phyloP scores from a whole-genome alignment of 2,329 filamentous ascomycete species.

The Clonostachys sp. region DNA sequence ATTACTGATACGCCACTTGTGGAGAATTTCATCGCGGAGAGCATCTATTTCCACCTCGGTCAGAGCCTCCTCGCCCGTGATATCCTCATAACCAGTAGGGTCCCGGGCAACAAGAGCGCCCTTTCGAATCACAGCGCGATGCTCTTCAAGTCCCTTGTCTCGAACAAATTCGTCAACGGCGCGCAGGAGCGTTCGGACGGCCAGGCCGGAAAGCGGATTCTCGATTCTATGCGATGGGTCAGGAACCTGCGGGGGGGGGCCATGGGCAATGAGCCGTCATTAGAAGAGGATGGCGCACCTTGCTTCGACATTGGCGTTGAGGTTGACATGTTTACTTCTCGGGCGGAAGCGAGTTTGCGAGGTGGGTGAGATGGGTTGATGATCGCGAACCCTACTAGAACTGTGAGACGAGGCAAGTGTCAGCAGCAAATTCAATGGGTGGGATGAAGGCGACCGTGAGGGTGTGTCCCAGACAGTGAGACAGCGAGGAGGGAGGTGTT shows the following conservation, averaged over 20 bases:
- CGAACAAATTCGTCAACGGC: slow-evolving; percentile 60
- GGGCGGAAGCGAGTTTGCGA: slow-evolving; percentile 27
- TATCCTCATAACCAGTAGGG: slow-evolving; percentile 55
- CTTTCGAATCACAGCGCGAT: slow-evolving; percentile 55
- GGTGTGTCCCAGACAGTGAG: not conserved
- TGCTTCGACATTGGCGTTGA: slow-evolving; percentile 40
- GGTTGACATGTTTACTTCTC: slow-evolving; percentile 28
- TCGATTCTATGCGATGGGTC: slow-evolving; percentile 26
- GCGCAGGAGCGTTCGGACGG: slow-evolving; percentile 41
- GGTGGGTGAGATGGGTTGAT: slow-evolving; percentile 13
- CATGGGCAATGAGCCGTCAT: not conserved
- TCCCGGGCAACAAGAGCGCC: slow-evolving; percentile 73
- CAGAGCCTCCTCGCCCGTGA: slow-evolving; percentile 53
- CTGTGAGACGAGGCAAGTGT: too few species aligned
- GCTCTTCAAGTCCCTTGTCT: slow-evolving; percentile 52
- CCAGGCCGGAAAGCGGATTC: slow-evolving; percentile 46
- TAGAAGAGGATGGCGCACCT: slow-evolving; percentile 23
- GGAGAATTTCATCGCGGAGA: slow-evolving; percentile 57
- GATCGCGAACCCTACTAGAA: not conserved
- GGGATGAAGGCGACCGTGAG: too few species aligned
- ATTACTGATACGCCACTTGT: slow-evolving; percentile 63
- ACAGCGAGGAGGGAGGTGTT: not conserved
- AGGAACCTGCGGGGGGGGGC: slow-evolving; percentile 1
- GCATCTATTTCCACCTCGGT: slow-evolving; percentile 53
- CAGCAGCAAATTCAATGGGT: too few species aligned